phyloP scores from a whole-genome alignment of 129 eudicot genomes.

The Erigeron canadensis region DNA sequence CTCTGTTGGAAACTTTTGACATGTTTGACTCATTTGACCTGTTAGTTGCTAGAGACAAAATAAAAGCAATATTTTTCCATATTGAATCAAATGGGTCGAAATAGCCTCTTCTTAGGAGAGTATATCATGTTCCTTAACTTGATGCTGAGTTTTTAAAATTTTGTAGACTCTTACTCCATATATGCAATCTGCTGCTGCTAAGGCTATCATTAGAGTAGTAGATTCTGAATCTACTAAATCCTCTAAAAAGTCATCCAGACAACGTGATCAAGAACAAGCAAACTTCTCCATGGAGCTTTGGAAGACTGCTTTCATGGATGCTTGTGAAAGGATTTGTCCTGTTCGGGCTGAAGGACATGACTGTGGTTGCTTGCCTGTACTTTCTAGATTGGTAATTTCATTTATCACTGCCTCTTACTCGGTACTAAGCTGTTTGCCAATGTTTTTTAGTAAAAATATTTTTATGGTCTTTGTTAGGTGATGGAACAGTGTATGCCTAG shows the following conservation, averaged over 20 bases:
- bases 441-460: not conserved
- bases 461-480: conserved; percentile 44
- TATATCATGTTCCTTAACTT: conserved; percentile 3
- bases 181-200: conserved; percentile 88
- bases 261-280: conserved; percentile 57
- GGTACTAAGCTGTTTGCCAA: not conserved
- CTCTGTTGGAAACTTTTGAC: not conserved
- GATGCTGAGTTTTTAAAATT: conserved; percentile 13
- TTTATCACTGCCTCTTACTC: not conserved
- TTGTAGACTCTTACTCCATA: conserved; percentile 87
- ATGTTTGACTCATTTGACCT: not conserved
- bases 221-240: conserved; percentile 39
- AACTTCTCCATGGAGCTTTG: conserved; percentile 80
- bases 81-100: not conserved
- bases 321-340: conserved; percentile 94
- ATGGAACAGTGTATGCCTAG: conserved; percentile 89
- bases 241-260: conserved; percentile 39
- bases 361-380: conserved; percentile 88
- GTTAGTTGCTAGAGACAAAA: not conserved
- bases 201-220: conserved; percentile 44
- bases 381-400: conserved; percentile 65
- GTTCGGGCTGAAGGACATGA: conserved; percentile 90
- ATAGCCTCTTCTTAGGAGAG: not conserved
- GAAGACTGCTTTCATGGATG: conserved; percentile 94
- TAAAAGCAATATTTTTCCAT: no score